A percentile compares a stretch with the other conserved stretches of the same genome.
phyloP scores from a whole-genome alignment of 495 filamentous ascomycete genomes.

The Aspergillus olivimuriae region DNA sequence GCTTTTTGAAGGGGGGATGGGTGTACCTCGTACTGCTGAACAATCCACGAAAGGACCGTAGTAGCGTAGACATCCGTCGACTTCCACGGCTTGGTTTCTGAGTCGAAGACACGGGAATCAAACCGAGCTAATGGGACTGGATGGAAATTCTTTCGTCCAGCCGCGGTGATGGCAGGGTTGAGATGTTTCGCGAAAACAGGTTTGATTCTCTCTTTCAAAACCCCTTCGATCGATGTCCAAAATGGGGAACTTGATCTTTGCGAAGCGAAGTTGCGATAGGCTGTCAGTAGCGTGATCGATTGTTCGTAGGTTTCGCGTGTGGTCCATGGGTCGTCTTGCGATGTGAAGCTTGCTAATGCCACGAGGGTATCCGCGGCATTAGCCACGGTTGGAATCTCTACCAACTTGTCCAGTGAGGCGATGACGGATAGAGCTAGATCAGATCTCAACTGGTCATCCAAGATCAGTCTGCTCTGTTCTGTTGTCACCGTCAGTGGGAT shows the following conservation, averaged over 20 bases:
- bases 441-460: slow-evolving; percentile 18
- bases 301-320: slow-evolving; percentile 23
- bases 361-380: slow-evolving; percentile 22
- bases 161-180: slow-evolving; percentile 54
- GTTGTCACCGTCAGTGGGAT: slow-evolving; percentile 1
- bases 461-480: slow-evolving; percentile 14
- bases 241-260: slow-evolving; percentile 9
- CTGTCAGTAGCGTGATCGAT: too few species aligned
- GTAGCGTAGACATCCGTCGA: slow-evolving; percentile 52
- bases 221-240: slow-evolving; percentile 47
- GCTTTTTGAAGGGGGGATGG: neutral
- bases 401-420: slow-evolving; percentile 11
- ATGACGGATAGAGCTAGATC: slow-evolving; percentile 29
- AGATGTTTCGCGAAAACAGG: slow-evolving; percentile 66
- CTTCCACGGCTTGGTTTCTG: slow-evolving; percentile 67
- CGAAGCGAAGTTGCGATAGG: slow-evolving; percentile 21
- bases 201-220: slow-evolving; percentile 49
- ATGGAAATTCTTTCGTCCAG: slow-evolving; percentile 55
- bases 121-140: slow-evolving; percentile 35
- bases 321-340: slow-evolving; percentile 49
- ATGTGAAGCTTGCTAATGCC: slow-evolving; percentile 42
- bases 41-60: slow-evolving; percentile 60
- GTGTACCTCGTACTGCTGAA: slow-evolving; percentile 39
- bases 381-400: slow-evolving; percentile 14
- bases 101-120: slow-evolving; percentile 41